Evolutionary conservation across 306 rosid species (phyloP).

Genomic region (Lagenaria siceraria): DNA sequence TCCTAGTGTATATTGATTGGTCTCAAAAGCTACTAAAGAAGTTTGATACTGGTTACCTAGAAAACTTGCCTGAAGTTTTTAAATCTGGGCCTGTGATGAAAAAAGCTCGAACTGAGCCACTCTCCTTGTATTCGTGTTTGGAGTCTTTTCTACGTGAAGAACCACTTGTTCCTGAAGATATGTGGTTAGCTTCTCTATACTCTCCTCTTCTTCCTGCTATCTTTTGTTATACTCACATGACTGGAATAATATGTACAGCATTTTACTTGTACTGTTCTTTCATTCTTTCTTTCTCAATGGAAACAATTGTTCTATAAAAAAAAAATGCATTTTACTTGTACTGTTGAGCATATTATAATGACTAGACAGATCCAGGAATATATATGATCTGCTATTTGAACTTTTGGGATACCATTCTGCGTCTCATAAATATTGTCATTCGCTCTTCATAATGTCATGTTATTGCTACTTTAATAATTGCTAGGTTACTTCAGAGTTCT

Average conservation of each 20-base stretch:
- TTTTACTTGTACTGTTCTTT: not conserved
- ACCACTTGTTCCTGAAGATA: slow-evolving; percentile 96
- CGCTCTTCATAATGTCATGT: not conserved
- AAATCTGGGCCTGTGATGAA: slow-evolving; percentile 77
- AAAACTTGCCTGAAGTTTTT: slow-evolving; percentile 72
- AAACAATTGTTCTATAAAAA: too few species aligned
- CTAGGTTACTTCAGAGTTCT: not conserved
- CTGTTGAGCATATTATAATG: not conserved
- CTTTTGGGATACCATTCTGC: not conserved
- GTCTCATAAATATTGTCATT: not conserved
- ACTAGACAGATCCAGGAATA: not conserved
- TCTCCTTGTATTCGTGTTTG: slow-evolving; percentile 83
- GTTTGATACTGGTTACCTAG: slow-evolving; percentile 56
- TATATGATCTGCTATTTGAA: not conserved
- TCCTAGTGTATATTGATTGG: slow-evolving; percentile 73
- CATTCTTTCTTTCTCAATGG: too few species aligned
- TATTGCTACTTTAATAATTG: not conserved
- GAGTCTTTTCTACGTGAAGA: slow-evolving; percentile 98
- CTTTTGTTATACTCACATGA: not conserved
- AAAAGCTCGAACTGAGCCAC: slow-evolving; percentile 91
- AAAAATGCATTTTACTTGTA: too few species aligned
- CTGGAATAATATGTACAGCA: not conserved
- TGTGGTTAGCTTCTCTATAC: slow-evolving; percentile 65
- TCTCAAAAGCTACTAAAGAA: slow-evolving; percentile 60
- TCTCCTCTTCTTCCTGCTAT: not conserved